Conservation (phyloP, 2,329 filamentous ascomycete genomes). For the Xylaria sp. region DNA sequence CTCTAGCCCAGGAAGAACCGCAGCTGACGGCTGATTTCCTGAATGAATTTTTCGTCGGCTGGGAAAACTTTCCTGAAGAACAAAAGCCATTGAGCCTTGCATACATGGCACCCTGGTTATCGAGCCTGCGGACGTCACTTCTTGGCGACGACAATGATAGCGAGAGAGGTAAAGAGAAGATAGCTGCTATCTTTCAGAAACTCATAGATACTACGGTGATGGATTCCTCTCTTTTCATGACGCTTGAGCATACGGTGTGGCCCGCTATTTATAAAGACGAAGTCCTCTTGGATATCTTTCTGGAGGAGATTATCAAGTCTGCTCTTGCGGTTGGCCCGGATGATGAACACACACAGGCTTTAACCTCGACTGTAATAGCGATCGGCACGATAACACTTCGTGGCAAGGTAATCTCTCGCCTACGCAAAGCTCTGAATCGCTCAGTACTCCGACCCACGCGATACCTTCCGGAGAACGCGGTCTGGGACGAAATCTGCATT, state of each 20-base stretch:
- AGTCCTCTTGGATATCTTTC: slow-evolving; percentile 71
- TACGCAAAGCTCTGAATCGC: slow-evolving; percentile 73
- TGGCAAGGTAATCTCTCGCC: slow-evolving; percentile 71
- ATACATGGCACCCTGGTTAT: slow-evolving; percentile 77
- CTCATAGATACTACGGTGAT: slow-evolving; percentile 72
- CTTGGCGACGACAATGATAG: slow-evolving; percentile 69
- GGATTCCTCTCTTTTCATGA: slow-evolving; percentile 67
- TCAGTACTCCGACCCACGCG: slow-evolving; percentile 74
- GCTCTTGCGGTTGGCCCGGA: slow-evolving; percentile 66
- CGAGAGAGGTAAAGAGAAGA: slow-evolving; percentile 73
- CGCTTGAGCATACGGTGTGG: slow-evolving; percentile 74
- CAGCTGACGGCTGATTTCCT: slow-evolving; percentile 75
- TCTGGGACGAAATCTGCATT: slow-evolving; percentile 76
- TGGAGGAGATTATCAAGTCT: slow-evolving; percentile 74
- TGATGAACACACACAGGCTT: slow-evolving; percentile 67
- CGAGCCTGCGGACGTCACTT: slow-evolving; percentile 68
- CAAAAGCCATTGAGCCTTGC: slow-evolving; percentile 73
- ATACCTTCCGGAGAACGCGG: slow-evolving; percentile 71
- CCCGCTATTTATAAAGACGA: slow-evolving; percentile 72
- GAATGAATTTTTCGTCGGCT: slow-evolving; percentile 78
- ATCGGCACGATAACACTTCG: slow-evolving; percentile 73
- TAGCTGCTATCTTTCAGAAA: slow-evolving; percentile 71
- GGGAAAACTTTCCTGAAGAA: slow-evolving; percentile 74
- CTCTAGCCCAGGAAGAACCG: slow-evolving; percentile 70
- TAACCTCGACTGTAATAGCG: slow-evolving; percentile 70